A percentile compares a stretch with the other conserved stretches of the same genome.
Evolutionary conservation across 345 rosid genomes (phyloP).

Genomic region (Arabidopsis arenosa): DNA sequence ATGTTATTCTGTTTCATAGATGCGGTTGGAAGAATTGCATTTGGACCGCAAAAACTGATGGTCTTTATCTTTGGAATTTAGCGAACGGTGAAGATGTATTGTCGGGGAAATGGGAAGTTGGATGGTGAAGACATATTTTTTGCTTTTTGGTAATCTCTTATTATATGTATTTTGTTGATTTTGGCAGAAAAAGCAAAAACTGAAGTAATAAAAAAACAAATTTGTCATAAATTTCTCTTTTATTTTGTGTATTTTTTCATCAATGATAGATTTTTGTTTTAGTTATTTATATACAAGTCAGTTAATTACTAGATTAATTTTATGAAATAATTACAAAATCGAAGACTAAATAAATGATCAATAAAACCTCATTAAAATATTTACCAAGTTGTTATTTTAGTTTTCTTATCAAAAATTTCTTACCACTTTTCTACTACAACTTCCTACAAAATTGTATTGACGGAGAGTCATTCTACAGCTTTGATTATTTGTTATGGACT

Average conservation of each 20-base stretch:
- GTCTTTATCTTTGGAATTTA: constrained; percentile 45
- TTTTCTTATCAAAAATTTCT: too few species aligned
- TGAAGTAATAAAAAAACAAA: background rate
- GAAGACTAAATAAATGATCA: background rate
- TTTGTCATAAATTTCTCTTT: background rate
- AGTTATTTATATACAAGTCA: background rate
- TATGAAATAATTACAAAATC: background rate
- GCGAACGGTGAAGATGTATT: constrained; percentile 18
- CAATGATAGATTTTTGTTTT: background rate
- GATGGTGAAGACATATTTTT: constrained; percentile 27
- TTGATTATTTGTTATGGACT: too few species aligned
- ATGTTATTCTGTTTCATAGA: constrained; percentile 39
- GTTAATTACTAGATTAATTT: background rate
- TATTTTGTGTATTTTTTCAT: background rate
- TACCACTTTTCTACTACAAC: too few species aligned
- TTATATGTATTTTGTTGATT: background rate
- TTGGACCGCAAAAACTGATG: constrained; percentile 49
- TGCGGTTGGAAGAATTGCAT: constrained; percentile 46
- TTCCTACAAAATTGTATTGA: too few species aligned
- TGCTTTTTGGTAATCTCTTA: background rate
- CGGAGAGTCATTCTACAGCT: too few species aligned
- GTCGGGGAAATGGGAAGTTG: constrained; percentile 33
- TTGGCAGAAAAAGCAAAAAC: background rate
- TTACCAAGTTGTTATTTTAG: background rate
- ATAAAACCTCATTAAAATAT: background rate